phyloP scores from a whole-genome alignment of 768 basidiomycete genomes.

The Russula griseocarnosa region DNA sequence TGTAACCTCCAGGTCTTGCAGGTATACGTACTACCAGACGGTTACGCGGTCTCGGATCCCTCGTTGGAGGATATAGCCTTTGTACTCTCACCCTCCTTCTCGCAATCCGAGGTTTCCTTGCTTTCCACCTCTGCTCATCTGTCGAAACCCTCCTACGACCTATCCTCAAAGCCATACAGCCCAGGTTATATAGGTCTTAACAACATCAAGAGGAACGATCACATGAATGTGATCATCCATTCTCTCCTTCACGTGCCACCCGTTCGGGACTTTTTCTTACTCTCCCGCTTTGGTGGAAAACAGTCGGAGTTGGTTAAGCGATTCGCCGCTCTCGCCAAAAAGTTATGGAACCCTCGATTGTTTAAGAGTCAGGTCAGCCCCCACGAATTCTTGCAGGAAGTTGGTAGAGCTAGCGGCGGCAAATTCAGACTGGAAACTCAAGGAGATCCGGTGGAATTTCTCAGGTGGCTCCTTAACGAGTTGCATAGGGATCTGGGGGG shows the following conservation, averaged over 20 bases:
- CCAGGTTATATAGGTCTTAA: conserved; percentile 96
- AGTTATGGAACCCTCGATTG: conserved; percentile 92
- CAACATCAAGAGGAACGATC: conserved; percentile 96
- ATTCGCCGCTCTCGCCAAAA: conserved; percentile 82
- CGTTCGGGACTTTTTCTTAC: conserved; percentile 80
- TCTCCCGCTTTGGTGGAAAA: conserved; percentile 68
- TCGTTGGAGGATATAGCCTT: conserved; percentile 93
- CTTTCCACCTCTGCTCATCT: conserved; percentile 58
- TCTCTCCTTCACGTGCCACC: conserved; percentile 88
- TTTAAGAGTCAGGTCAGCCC: conserved; percentile 99
- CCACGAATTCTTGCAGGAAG: conserved; percentile 98
- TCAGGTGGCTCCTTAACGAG: conserved; percentile 92
- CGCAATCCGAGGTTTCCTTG: conserved; percentile 48
- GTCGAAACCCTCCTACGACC: conserved; percentile 77
- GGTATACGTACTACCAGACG: conserved; percentile 97
- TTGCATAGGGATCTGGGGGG: conserved; percentile 92
- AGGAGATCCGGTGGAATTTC: conserved; percentile 94
- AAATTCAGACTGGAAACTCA: conserved; percentile 92
- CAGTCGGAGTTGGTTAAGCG: conserved; percentile 85
- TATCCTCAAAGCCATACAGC: conserved; percentile 73
- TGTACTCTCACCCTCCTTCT: conserved; percentile 87
- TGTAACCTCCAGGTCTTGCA: conserved; percentile 34
- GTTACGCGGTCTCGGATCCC: conserved; percentile 94
- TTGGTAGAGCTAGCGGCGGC: conserved; percentile 80
- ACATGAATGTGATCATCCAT: conserved; percentile 96